Conservation (phyloP, 139 green algal genomes). For the Coccomyxa sp. region DNA sequence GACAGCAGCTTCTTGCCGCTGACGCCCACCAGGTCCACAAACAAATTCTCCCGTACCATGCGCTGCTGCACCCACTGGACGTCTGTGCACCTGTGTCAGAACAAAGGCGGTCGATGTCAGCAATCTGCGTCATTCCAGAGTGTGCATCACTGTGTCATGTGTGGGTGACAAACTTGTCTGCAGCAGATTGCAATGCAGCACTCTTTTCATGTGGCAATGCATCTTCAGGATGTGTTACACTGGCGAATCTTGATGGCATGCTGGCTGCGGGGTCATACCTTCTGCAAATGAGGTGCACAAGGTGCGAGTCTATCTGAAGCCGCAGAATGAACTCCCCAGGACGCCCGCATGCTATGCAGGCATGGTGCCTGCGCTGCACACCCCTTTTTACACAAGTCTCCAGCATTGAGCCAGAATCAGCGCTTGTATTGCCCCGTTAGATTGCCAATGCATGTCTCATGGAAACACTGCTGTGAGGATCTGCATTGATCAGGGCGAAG, state of each 20-base stretch:
- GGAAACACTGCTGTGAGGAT: not conserved
- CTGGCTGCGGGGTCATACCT: too few species aligned
- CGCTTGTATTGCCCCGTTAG: not conserved
- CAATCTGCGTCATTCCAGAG: not conserved
- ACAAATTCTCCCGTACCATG: not conserved
- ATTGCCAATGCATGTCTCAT: not conserved
- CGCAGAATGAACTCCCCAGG: not conserved
- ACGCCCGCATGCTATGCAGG: not conserved
- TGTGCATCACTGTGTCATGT: not conserved
- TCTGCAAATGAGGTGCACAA: not conserved
- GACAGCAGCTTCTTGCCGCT: slow-evolving; percentile 1
- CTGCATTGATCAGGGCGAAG: not conserved
- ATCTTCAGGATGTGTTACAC: not conserved
- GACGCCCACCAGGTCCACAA: not conserved
- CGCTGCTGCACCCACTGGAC: slow-evolving; percentile 3
- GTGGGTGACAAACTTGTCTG: not conserved
- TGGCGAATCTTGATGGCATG: not conserved
- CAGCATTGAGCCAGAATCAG: not conserved
- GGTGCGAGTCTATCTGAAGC: not conserved
- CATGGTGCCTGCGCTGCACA: not conserved
- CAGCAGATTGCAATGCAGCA: not conserved
- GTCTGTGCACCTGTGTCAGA: not conserved
- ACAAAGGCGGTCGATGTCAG: too few species aligned
- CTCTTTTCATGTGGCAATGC: not conserved
- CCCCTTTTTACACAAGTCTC: not conserved